These are phyloP conservation scores for Mortierella sp. DNA, from an alignment of 371 early-diverging fungal genomes.

Conservation along the genomic window DNA sequence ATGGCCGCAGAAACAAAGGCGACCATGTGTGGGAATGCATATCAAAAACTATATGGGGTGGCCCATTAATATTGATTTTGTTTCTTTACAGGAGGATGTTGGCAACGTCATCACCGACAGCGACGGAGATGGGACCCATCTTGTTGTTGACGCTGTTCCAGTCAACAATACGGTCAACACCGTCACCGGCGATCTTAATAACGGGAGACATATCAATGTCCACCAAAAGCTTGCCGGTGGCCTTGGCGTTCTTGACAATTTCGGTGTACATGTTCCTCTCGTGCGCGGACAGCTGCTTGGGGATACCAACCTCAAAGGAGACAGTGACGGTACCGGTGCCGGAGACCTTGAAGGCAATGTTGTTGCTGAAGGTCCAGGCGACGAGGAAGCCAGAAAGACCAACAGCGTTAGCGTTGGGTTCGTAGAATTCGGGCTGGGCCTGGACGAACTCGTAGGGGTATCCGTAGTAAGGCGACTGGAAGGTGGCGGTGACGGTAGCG, in stretches of 20 bases:
- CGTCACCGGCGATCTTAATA: constrained; percentile 35
- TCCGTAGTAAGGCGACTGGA: constrained; percentile 56
- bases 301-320: constrained; percentile 21
- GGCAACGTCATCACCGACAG: constrained; percentile 44
- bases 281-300: background rate
- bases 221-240: constrained; percentile 33
- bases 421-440: constrained; percentile 7
- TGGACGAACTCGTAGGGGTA: constrained; percentile 20
- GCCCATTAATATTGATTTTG: background rate
- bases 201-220: constrained; percentile 17
- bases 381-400: background rate
- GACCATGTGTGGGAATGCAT: background rate
- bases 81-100: constrained; percentile 16
- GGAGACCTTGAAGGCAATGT: constrained; percentile 20
- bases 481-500: constrained; percentile 38
- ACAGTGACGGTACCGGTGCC: constrained; percentile 31
- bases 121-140: background rate
- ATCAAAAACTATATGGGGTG: no score
- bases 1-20: no score
- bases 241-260: constrained; percentile 23
- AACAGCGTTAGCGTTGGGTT: constrained; percentile 4
- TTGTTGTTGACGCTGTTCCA: constrained; percentile 17
- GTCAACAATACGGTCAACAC: constrained; percentile 28
- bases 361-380: constrained; percentile 27
- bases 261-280: background rate